phyloP scores from a whole-genome alignment of 2,329 filamentous ascomycete species.

The Elsinoe ampelina region DNA sequence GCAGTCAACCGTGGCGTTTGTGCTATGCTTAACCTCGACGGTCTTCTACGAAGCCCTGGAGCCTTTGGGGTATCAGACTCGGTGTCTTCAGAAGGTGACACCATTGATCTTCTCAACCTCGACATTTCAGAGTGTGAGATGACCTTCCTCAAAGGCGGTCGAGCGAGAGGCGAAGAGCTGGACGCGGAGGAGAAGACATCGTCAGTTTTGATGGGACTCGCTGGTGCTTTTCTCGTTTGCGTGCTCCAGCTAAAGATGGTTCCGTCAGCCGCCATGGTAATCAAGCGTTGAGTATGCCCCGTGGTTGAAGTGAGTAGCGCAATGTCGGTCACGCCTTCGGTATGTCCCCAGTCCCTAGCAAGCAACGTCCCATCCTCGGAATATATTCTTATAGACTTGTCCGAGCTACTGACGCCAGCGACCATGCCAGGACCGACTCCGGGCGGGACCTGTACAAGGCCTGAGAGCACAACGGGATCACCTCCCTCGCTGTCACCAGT shows the following conservation, averaged over 20 bases:
- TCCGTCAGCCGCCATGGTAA: slow-evolving; percentile 42
- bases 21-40: slow-evolving; percentile 44
- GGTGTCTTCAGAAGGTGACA: slow-evolving; percentile 31
- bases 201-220: slow-evolving; percentile 1
- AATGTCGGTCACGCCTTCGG: slow-evolving; percentile 82
- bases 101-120: slow-evolving; percentile 52
- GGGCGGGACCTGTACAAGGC: slow-evolving; percentile 55
- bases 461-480: slow-evolving; percentile 76
- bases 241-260: slow-evolving; percentile 43
- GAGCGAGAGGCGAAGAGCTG: slow-evolving; percentile 37
- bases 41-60: slow-evolving; percentile 45
- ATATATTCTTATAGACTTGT: slow-evolving; percentile 91
- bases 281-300: slow-evolving; percentile 36
- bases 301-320: slow-evolving; percentile 41
- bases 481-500: slow-evolving; percentile 69
- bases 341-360: slow-evolving; percentile 89
- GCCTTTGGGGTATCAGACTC: slow-evolving; percentile 33
- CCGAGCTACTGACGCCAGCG: slow-evolving; percentile 82
- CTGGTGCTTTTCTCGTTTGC: slow-evolving; percentile 4
- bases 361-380: slow-evolving; percentile 70
- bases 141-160: slow-evolving; percentile 72
- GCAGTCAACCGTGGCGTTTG: slow-evolving; percentile 38
- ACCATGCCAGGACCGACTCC: slow-evolving; percentile 56
- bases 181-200: slow-evolving; percentile 13
- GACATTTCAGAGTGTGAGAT: slow-evolving; percentile 80